Evolutionary conservation across 345 rosid genomes (phyloP).

Genomic region (Passiflora organensis): DNA sequence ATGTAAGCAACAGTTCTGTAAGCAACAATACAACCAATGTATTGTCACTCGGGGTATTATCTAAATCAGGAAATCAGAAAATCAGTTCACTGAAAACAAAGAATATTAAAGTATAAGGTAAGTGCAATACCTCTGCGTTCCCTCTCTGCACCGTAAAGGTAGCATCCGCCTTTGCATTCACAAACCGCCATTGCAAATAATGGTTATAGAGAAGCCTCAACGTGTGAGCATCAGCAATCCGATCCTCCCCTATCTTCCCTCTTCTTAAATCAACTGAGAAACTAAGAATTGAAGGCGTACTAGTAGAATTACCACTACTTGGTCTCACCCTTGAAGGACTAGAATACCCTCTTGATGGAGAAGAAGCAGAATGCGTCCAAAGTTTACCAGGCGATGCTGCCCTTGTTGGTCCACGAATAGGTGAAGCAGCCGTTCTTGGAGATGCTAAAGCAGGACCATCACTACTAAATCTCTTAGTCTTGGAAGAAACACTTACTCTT

Average conservation of each 20-base stretch:
- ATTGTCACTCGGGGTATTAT: neutral
- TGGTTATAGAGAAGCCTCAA: conserved; percentile 82
- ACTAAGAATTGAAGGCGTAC: conserved; percentile 71
- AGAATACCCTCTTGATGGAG: conserved; percentile 52
- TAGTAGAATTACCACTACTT: conserved; percentile 36
- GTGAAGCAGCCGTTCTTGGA: conserved; percentile 62
- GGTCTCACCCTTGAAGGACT: conserved; percentile 72
- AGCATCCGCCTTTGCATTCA: conserved; percentile 73
- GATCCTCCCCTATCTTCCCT: conserved; percentile 74
- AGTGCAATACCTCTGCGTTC: conserved; percentile 62
- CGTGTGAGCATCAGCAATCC: conserved; percentile 67
- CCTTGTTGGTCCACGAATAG: conserved; percentile 46
- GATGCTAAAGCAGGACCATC: conserved; percentile 45
- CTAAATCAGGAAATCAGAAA: neutral
- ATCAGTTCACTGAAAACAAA: conserved; percentile 3
- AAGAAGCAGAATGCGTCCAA: conserved; percentile 51
- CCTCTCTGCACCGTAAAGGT: conserved; percentile 56
- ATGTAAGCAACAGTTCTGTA: too few relatives aligned
- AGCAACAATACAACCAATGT: too few relatives aligned
- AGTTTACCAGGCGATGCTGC: conserved; percentile 81
- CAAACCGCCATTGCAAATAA: conserved; percentile 81
- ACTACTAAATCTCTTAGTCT: conserved; percentile 52
- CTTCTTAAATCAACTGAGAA: conserved; percentile 82
- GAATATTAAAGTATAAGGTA: too few relatives aligned
- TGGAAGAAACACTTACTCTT: conserved; percentile 47